Evolutionary conservation across 1,139 yeast genomes (phyloP).

Genomic region (Saccharomyces uvarum): DNA sequence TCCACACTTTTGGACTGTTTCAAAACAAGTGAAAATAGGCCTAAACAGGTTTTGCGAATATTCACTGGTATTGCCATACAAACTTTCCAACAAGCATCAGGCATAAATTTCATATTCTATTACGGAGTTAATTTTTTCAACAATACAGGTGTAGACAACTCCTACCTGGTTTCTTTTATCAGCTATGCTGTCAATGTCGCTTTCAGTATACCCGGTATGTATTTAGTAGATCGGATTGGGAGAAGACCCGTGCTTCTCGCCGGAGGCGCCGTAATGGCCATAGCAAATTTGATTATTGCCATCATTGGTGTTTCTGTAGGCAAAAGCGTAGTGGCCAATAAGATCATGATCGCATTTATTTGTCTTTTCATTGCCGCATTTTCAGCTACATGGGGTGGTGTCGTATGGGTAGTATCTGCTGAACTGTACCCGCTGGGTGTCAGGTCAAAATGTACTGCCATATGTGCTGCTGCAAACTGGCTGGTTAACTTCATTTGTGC

Average conservation of each 20-base stretch:
- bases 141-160: conserved; percentile 50
- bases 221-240: conserved; percentile 61
- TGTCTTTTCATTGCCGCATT: conserved; percentile 73
- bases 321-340: conserved; percentile 44
- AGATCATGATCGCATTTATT: conserved; percentile 70
- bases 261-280: conserved; percentile 51
- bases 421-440: conserved; percentile 75
- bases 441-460: conserved; percentile 71
- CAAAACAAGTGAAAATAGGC: conserved; percentile 56
- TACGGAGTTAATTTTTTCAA: conserved; percentile 71
- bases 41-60: conserved; percentile 55
- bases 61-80: conserved; percentile 63
- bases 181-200: conserved; percentile 67
- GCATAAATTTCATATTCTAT: conserved; percentile 71
- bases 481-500: conserved; percentile 71
- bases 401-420: conserved; percentile 68
- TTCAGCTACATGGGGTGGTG: conserved; percentile 87
- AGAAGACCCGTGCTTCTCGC: conserved; percentile 35
- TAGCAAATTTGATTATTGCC: conserved; percentile 56
- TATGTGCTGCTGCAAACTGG: conserved; percentile 77
- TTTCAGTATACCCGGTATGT: conserved; percentile 64
- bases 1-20: conserved; percentile 55
- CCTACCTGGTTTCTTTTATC: conserved; percentile 57
- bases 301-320: conserved; percentile 51
- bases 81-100: conserved; percentile 68